These are phyloP conservation scores for Globisporangium barbulae DNA, from an alignment of 352 stramenopile genomes.

Conservation along the genomic window DNA sequence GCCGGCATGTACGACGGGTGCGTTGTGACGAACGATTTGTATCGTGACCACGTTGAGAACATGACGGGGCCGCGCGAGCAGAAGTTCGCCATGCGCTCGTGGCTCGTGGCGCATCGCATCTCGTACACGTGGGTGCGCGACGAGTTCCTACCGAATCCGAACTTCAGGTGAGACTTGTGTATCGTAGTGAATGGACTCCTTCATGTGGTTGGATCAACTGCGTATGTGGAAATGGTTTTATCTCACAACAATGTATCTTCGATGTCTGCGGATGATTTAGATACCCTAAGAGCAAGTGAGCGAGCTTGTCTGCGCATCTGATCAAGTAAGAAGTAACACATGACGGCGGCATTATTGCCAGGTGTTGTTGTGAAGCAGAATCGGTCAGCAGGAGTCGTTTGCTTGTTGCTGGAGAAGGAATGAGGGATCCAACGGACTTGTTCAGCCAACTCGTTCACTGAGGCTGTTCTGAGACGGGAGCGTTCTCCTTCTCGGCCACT, in stretches of 20 bases:
- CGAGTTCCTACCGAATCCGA: constrained; percentile 87
- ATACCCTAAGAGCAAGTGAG: not conserved
- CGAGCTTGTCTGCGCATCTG: not conserved
- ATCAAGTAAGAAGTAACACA: not conserved
- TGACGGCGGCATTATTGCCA: not conserved
- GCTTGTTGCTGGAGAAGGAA: not conserved
- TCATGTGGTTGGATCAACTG: not conserved
- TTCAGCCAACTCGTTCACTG: not conserved
- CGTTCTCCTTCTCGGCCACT: not conserved
- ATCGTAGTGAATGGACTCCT: not conserved
- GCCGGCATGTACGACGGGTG: constrained; percentile 66
- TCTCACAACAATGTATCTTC: not conserved
- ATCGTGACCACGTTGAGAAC: constrained; percentile 79
- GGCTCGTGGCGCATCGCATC: constrained; percentile 72
- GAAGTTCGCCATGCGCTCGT: constrained; percentile 59
- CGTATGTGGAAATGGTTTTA: not conserved
- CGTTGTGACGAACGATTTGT: constrained; percentile 88
- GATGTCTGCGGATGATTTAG: not conserved
- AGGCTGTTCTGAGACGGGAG: not conserved
- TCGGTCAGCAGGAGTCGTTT: not conserved
- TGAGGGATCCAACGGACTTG: not conserved
- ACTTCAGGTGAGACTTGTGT: constrained; percentile 46
- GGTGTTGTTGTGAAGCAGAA: not conserved
- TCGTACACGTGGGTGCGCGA: constrained; percentile 87
- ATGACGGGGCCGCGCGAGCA: constrained; percentile 53